Percentiles rank a stretch among this genome's conserved stretches.
phyloP scores from a whole-genome alignment of 768 basidiomycete species.

The Tulasnella calospora region DNA sequence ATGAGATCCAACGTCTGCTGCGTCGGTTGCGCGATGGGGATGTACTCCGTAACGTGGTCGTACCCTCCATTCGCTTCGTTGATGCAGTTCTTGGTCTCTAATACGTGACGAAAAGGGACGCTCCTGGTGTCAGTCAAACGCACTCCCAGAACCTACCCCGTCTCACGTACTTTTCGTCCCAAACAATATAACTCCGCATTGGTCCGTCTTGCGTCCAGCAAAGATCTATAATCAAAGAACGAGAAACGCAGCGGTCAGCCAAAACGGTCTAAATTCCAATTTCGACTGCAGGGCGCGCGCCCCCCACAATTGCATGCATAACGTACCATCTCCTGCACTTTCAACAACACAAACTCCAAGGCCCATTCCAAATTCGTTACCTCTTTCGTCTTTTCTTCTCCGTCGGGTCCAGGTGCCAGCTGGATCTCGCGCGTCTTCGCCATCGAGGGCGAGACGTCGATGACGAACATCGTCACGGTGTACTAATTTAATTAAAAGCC shows the following conservation, averaged over 20 bases:
- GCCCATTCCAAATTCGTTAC: slow-evolving; percentile 77
- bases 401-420: slow-evolving; percentile 49
- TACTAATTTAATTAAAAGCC: slow-evolving; percentile 54
- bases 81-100: slow-evolving; percentile 64
- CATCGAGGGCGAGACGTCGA: slow-evolving; percentile 89
- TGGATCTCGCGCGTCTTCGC: slow-evolving; percentile 55
- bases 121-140: slow-evolving; percentile 2
- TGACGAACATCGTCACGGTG: slow-evolving; percentile 81
- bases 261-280: neutral
- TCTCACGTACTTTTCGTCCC: slow-evolving; percentile 62
- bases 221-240: slow-evolving; percentile 57
- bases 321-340: slow-evolving; percentile 83
- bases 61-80: slow-evolving; percentile 62
- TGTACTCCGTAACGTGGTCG: slow-evolving; percentile 65
- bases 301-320: no score
- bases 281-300: neutral
- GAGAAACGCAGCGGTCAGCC: no score
- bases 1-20: slow-evolving; percentile 61
- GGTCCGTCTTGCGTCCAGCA: slow-evolving; percentile 86
- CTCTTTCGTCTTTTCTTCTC: slow-evolving; percentile 49
- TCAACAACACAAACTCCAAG: slow-evolving; percentile 82
- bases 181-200: slow-evolving; percentile 83
- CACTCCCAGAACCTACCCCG: slow-evolving; percentile 21
- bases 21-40: slow-evolving; percentile 63
- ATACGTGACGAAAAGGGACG: neutral